Evolutionary conservation across 2,329 filamentous ascomycete species (phyloP).

Genomic region (Trichoderma semiorbis): DNA sequence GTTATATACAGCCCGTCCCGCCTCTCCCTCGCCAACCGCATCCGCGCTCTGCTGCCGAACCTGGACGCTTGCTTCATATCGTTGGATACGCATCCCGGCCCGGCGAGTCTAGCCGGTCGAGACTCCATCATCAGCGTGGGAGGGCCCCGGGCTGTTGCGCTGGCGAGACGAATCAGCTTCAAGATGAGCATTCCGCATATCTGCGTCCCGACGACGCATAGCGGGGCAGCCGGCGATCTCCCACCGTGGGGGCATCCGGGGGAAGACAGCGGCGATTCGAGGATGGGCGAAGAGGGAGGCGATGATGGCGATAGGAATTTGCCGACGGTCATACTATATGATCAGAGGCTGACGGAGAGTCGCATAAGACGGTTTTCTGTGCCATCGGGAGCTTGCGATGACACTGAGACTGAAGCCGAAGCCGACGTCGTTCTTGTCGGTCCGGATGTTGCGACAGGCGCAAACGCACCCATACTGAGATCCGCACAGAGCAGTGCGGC

Average conservation of each 20-base stretch:
- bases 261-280: background rate
- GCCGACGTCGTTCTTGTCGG: constrained; percentile 11
- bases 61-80: constrained; percentile 33
- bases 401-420: background rate
- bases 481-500: constrained; percentile 26
- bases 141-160: constrained; percentile 58
- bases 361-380: constrained; percentile 29
- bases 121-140: constrained; percentile 61
- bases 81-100: constrained; percentile 29
- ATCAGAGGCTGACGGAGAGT: constrained; percentile 35
- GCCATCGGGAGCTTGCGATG: constrained; percentile 22
- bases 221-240: constrained; percentile 46
- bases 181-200: constrained; percentile 54
- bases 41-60: constrained; percentile 35
- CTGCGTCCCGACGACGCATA: constrained; percentile 58
- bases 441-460: constrained; percentile 9
- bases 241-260: background rate
- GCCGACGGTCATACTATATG: constrained; percentile 38
- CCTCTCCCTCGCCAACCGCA: constrained; percentile 31
- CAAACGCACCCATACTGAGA: constrained; percentile 3
- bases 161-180: constrained; percentile 53
- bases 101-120: constrained; percentile 34
- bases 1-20: constrained; percentile 40
- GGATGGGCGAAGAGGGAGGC: background rate
- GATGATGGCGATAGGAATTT: constrained; percentile 5